A percentile compares a stretch with the other conserved stretches of the same genome.
Conservation (phyloP, 768 basidiomycete genomes). For the Leccinum pellstonianum region DNA sequence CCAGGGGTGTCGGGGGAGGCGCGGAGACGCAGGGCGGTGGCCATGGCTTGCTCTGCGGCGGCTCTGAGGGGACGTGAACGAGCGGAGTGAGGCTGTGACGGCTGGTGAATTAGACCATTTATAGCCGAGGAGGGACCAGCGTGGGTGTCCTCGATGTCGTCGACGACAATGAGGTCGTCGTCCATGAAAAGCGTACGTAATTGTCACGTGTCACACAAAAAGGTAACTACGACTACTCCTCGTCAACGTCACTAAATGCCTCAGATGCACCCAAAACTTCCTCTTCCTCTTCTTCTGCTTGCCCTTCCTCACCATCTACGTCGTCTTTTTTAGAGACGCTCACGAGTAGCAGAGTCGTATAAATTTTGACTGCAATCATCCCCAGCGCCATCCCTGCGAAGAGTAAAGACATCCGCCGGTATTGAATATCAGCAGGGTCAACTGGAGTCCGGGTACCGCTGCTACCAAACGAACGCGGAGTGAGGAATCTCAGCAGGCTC, state of each 20-base stretch:
- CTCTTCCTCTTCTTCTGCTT: slow-evolving; percentile 15
- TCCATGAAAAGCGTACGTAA: slow-evolving; percentile 37
- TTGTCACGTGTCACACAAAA: slow-evolving; percentile 11
- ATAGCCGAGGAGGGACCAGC: slow-evolving; percentile 37
- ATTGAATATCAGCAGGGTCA: slow-evolving; percentile 45
- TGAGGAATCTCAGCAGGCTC: slow-evolving; percentile 37
- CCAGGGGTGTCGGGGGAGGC: slow-evolving; percentile 33
- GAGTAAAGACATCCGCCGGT: slow-evolving; percentile 49
- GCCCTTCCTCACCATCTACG: slow-evolving; percentile 4
- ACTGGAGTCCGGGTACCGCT: slow-evolving; percentile 13
- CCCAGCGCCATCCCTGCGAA: slow-evolving; percentile 50
- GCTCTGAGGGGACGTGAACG: slow-evolving; percentile 35
- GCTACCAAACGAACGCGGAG: slow-evolving; percentile 32
- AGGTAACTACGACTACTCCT: background rate
- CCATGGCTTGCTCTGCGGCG: slow-evolving; percentile 36
- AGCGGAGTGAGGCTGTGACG: slow-evolving; percentile 16
- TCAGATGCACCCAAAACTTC: background rate
- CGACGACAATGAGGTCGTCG: slow-evolving; percentile 62
- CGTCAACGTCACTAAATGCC: slow-evolving; percentile 16
- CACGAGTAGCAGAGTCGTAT: slow-evolving; percentile 1
- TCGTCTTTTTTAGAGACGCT: background rate
- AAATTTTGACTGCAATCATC: slow-evolving; percentile 40
- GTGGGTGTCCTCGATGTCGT: slow-evolving; percentile 49
- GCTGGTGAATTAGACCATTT: slow-evolving; percentile 25
- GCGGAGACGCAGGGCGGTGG: slow-evolving; percentile 34